phyloP scores from a whole-genome alignment of 257 asterid species.

The Solanum medicagineum region DNA sequence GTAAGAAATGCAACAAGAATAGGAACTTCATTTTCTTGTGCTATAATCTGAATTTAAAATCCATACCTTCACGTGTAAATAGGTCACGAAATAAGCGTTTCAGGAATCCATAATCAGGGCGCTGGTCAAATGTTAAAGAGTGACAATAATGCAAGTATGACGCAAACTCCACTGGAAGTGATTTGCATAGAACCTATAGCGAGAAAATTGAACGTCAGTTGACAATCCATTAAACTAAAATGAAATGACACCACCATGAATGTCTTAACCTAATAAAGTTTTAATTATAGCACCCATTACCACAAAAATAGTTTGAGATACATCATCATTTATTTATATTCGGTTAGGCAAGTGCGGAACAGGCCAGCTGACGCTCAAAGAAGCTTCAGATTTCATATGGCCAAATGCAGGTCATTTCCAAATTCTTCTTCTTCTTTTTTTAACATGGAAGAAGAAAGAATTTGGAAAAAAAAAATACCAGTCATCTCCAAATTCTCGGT shows the following conservation, averaged over 20 bases:
- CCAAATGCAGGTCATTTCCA: background rate
- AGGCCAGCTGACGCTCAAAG: background rate
- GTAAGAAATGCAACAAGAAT: background rate
- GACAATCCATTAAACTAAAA: background rate
- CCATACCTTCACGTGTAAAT: slow-evolving; percentile 18
- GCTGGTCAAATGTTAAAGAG: slow-evolving; percentile 28
- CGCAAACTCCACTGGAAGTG: slow-evolving; percentile 33
- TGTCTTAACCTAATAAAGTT: background rate
- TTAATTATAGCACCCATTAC: background rate
- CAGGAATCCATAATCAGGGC: slow-evolving; percentile 28
- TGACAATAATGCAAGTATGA: slow-evolving; percentile 32
- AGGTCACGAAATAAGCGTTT: slow-evolving; percentile 28
- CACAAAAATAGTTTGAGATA: background rate
- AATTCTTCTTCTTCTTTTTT: background rate
- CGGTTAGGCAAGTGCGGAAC: background rate
- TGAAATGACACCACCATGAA: background rate
- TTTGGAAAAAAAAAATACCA: background rate
- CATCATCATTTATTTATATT: background rate
- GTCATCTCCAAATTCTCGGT: background rate
- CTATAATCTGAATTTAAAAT: background rate
- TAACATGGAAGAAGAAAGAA: background rate
- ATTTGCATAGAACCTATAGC: slow-evolving; percentile 23
- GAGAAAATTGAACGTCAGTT: background rate
- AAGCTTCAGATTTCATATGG: background rate
- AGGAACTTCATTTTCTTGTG: background rate